Evolutionary conservation across 805 yeast species (phyloP).

Genomic region (Myxozyma lipomycoides): DNA sequence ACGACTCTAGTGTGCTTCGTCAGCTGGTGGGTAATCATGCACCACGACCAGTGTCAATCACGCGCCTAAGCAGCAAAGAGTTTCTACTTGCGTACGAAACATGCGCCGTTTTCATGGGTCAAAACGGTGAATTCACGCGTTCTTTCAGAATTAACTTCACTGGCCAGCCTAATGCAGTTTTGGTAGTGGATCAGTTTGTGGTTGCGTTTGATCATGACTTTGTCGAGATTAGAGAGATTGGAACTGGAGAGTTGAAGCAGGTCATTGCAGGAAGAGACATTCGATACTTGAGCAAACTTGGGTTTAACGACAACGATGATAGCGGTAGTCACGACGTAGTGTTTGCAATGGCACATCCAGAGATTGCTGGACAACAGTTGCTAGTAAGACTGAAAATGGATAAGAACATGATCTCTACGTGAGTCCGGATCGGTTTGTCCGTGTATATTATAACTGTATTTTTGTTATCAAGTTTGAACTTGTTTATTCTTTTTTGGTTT

Average conservation of each 20-base stretch:
- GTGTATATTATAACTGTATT: too few species aligned
- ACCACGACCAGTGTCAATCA: slow-evolving; percentile 57
- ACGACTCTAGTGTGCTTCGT: background rate
- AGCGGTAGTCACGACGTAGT: slow-evolving; percentile 4
- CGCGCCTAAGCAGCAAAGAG: slow-evolving; percentile 50
- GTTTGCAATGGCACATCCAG: slow-evolving; percentile 23
- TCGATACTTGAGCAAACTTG: slow-evolving; percentile 8
- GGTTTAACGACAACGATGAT: background rate
- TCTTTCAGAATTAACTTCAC: slow-evolving; percentile 43
- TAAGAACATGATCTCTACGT: slow-evolving; percentile 6
- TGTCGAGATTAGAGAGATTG: slow-evolving; percentile 63
- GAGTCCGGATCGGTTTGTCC: too few species aligned
- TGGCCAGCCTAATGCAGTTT: slow-evolving; percentile 37
- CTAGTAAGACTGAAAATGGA: slow-evolving; percentile 11
- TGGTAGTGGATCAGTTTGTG: slow-evolving; percentile 47
- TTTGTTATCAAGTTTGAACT: too few species aligned
- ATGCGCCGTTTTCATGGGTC: slow-evolving; percentile 63
- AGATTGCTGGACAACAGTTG: slow-evolving; percentile 14
- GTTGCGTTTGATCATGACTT: slow-evolving; percentile 60
- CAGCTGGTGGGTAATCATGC: background rate
- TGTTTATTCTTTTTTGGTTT: too few species aligned
- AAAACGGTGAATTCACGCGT: slow-evolving; percentile 42
- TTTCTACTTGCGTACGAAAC: slow-evolving; percentile 65
- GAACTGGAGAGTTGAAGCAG: slow-evolving; percentile 48
- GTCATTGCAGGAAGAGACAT: slow-evolving; percentile 70